phyloP scores from a whole-genome alignment of 176 grass and related monocot genomes.

The Alopecurus myosuroides region DNA sequence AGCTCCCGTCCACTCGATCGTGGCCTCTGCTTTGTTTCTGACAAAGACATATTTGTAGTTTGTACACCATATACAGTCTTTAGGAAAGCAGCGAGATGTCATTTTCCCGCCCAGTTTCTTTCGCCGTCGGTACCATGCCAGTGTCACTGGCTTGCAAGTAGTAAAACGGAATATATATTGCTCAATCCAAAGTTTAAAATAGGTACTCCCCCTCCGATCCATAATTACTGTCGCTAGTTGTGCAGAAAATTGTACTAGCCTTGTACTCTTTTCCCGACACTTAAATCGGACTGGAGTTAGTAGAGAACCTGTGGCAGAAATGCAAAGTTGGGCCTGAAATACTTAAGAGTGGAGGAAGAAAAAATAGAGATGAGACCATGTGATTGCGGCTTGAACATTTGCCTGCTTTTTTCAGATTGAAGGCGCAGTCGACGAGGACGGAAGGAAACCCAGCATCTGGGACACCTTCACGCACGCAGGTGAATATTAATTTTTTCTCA shows the following conservation, averaged over 20 bases:
- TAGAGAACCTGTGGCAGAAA: too few species aligned
- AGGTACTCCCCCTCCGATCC: too few species aligned
- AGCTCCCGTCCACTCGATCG: not conserved
- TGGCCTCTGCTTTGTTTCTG: not conserved
- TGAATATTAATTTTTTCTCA: not conserved
- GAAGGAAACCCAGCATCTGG: constrained; percentile 80
- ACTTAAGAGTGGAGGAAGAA: not conserved
- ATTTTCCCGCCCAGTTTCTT: not conserved
- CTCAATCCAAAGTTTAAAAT: too few species aligned
- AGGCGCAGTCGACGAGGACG: constrained; percentile 61
- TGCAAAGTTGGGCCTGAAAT: not conserved
- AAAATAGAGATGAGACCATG: too few species aligned
- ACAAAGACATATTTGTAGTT: not conserved
- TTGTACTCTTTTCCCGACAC: too few species aligned
- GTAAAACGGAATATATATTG: not conserved
- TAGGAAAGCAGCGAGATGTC: not conserved
- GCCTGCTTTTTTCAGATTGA: constrained; percentile 44
- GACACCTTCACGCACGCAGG: constrained; percentile 57
- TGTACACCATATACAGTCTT: too few species aligned
- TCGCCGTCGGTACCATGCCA: not conserved
- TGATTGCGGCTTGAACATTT: not conserved
- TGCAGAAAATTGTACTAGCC: too few species aligned
- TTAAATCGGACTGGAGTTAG: too few species aligned
- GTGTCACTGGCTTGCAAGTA: not conserved
- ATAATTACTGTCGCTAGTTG: too few species aligned